Evolutionary conservation across 331 rosid genomes (phyloP).

Genomic region (Pyrus hybrid): DNA sequence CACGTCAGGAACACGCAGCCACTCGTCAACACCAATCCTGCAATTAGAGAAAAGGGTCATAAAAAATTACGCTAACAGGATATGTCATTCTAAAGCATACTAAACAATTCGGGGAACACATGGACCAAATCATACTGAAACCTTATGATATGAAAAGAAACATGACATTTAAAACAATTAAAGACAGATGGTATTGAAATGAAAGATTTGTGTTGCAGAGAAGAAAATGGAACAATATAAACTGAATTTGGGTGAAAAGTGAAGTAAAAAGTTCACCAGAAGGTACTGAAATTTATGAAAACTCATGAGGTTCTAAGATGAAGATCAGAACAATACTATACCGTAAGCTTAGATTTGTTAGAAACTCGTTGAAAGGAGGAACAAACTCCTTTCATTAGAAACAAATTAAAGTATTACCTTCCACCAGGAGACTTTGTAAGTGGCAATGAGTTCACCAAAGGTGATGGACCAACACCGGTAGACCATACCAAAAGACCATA

Average conservation of each 20-base stretch:
- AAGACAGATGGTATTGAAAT: neutral
- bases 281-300: neutral
- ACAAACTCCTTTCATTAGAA: neutral
- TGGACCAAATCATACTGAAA: neutral
- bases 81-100: neutral
- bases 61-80: neutral
- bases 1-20: constrained; percentile 74
- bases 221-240: neutral
- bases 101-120: neutral
- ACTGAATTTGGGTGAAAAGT: neutral
- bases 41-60: neutral
- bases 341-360: neutral
- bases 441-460: constrained; percentile 29
- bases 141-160: neutral
- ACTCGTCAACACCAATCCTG: constrained; percentile 92
- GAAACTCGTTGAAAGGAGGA: neutral
- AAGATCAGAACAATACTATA: too few species aligned
- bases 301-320: neutral
- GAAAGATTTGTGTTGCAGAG: neutral
- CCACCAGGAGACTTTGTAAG: constrained; percentile 96
- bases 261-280: neutral
- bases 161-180: neutral
- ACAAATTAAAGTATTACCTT: constrained; percentile 34
- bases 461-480: constrained; percentile 96
- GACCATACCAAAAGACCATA: constrained; percentile 96